phyloP scores from a whole-genome alignment of 441 rosid species.

The Biscutella laevigata region DNA sequence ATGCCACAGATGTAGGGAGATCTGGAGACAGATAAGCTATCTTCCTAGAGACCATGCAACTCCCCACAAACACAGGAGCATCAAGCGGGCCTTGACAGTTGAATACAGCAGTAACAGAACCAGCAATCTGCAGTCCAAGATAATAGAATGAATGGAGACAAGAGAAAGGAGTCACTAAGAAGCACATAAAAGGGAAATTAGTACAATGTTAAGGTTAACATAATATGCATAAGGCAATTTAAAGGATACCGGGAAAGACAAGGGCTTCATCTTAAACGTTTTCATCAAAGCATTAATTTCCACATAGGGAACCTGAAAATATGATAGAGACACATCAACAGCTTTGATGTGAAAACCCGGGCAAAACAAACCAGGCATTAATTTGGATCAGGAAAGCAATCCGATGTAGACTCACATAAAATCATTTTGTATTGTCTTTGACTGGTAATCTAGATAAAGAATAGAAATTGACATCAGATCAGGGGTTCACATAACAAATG shows the following conservation, averaged over 20 bases:
- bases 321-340: constrained; percentile 16
- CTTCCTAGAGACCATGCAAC: constrained; percentile 95
- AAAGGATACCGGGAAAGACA: constrained; percentile 68
- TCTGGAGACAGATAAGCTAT: constrained; percentile 58
- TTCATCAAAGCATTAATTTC: constrained; percentile 93
- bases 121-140: constrained; percentile 74
- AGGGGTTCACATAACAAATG: constrained; percentile 2
- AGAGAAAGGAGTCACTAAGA: background rate
- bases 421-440: background rate
- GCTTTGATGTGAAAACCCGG: background rate
- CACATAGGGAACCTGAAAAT: constrained; percentile 77
- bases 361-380: background rate
- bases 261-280: constrained; percentile 90
- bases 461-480: background rate
- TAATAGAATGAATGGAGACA: constrained; percentile 16
- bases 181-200: constrained; percentile 2
- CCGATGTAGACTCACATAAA: background rate
- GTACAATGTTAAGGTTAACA: background rate
- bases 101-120: constrained; percentile 93
- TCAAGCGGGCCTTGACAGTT: constrained; percentile 99
- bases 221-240: constrained; percentile 9
- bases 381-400: background rate
- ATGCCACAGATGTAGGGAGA: constrained; percentile 65
- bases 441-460: constrained; percentile 3
- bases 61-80: constrained; percentile 96